Evolutionary conservation across 78 protist species (phyloP).

Genomic region (Chrysochromulina tobinii): DNA sequence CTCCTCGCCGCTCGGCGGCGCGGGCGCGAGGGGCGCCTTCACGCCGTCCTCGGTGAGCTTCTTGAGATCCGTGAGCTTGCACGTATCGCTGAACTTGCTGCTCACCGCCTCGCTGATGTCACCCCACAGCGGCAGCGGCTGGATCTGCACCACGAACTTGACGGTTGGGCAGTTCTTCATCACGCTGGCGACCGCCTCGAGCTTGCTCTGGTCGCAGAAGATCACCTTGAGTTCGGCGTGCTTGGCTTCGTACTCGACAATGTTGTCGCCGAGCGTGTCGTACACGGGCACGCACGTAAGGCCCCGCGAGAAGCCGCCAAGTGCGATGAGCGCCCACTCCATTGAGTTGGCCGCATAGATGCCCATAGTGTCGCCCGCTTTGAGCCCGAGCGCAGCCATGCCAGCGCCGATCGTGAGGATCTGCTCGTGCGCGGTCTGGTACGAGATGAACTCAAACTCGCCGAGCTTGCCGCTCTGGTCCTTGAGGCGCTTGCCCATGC

Average conservation of each 20-base stretch:
- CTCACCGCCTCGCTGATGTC: no score
- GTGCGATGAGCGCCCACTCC: neutral
- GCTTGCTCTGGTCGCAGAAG: constrained; percentile 43
- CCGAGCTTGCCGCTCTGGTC: no score
- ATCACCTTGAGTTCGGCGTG: constrained; percentile 59
- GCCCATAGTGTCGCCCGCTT: neutral
- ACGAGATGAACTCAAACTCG: no score
- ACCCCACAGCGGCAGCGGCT: no score
- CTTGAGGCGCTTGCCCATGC: no score
- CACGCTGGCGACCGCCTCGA: neutral
- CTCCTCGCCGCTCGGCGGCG: neutral
- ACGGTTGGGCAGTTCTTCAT: no score
- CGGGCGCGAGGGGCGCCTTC: neutral
- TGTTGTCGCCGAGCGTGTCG: constrained; percentile 64
- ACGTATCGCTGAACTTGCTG: no score
- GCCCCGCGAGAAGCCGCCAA: constrained; percentile 23
- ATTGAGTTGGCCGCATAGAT: neutral
- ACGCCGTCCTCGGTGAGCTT: neutral
- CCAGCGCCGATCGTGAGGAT: no score
- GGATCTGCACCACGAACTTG: no score
- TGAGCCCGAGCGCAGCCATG: no score
- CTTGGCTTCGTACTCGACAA: constrained; percentile 58
- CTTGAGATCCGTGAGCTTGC: no score
- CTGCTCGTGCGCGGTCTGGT: no score
- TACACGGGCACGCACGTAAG: constrained; percentile 45